Percentiles rank a stretch among this genome's conserved stretches.
phyloP scores from a whole-genome alignment of 108 stramenopile genomes.

The Pelagomonas calceolata region DNA sequence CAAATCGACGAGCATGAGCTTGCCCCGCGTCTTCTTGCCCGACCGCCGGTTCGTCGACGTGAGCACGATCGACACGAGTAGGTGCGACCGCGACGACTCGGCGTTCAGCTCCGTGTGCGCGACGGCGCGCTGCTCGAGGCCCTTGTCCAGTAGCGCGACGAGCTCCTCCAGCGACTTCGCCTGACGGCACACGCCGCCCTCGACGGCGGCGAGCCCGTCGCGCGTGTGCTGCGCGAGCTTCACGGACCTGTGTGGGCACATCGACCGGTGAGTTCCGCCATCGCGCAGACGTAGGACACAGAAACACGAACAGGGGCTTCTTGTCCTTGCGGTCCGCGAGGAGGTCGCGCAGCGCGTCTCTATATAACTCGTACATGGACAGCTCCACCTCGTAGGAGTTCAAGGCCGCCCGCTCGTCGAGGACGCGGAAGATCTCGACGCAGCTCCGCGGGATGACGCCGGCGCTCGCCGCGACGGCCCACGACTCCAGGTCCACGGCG shows the following conservation, averaged over 20 bases:
- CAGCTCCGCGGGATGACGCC: slow-evolving; percentile 48
- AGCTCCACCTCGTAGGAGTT: slow-evolving; percentile 28
- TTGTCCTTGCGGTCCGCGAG: slow-evolving; percentile 21
- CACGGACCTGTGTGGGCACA: too few relatives aligned
- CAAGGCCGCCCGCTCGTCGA: slow-evolving; percentile 37
- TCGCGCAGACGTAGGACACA: too few relatives aligned
- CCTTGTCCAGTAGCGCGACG: slow-evolving; percentile 36
- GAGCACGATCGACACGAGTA: slow-evolving; percentile 37
- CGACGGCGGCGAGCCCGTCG: slow-evolving; percentile 43
- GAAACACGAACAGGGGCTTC: slow-evolving; percentile 22
- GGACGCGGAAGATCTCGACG: slow-evolving; percentile 40
- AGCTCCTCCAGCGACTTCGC: slow-evolving; percentile 32
- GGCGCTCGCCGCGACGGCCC: slow-evolving; percentile 38
- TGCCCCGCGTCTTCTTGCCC: slow-evolving; percentile 34
- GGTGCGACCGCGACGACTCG: slow-evolving; percentile 50
- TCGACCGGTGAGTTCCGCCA: too few relatives aligned
- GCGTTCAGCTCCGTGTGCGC: slow-evolving; percentile 61
- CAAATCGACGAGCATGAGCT: slow-evolving; percentile 65
- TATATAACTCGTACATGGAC: slow-evolving; percentile 58
- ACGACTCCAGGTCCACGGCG: slow-evolving; percentile 33
- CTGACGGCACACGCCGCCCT: slow-evolving; percentile 27
- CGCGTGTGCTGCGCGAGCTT: slow-evolving; percentile 37
- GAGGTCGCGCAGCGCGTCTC: slow-evolving; percentile 51
- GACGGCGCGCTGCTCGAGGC: slow-evolving; percentile 34
- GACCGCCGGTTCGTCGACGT: slow-evolving; percentile 33